Conservation (phyloP, 2,329 filamentous ascomycete genomes). For the Dactylellina sp. region DNA sequence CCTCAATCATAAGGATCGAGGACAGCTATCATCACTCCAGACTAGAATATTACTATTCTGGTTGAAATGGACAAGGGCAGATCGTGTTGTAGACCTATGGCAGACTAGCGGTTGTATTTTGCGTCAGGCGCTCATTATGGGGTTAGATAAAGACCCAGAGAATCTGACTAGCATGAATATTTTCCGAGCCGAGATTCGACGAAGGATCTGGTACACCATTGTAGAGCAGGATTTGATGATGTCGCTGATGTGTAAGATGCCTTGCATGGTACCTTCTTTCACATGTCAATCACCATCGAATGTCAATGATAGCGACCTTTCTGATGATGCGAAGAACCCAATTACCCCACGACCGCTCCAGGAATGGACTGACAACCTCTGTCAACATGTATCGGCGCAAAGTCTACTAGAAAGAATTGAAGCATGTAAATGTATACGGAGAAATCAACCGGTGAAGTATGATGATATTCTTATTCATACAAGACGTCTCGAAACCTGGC, state of each 20-base stretch:
- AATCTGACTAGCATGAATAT: not conserved
- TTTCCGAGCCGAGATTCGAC: not conserved
- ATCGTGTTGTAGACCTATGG: not conserved
- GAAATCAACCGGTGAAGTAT: not conserved
- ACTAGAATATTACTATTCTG: not conserved
- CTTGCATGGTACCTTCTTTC: slow-evolving; percentile 10
- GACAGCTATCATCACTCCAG: not conserved
- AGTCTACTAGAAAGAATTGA: not conserved
- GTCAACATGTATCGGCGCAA: not conserved
- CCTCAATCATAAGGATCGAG: not conserved
- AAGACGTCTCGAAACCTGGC: too few species aligned
- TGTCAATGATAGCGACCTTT: slow-evolving; percentile 1
- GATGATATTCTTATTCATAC: too few species aligned
- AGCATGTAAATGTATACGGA: not conserved
- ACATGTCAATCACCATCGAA: slow-evolving; percentile 1
- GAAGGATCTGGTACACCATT: slow-evolving; percentile 12
- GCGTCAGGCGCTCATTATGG: slow-evolving; percentile 2
- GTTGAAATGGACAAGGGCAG: too few species aligned
- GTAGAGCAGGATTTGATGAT: slow-evolving; percentile 2
- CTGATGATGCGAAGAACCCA: not conserved
- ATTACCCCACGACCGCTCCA: not conserved
- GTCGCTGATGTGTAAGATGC: slow-evolving; percentile 4
- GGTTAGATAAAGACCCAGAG: slow-evolving; percentile 2
- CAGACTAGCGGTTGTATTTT: not conserved
- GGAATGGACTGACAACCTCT: slow-evolving; percentile 5